Conservation (phyloP, 2,329 filamentous ascomycete species). For the Calonectria leucothoes region DNA sequence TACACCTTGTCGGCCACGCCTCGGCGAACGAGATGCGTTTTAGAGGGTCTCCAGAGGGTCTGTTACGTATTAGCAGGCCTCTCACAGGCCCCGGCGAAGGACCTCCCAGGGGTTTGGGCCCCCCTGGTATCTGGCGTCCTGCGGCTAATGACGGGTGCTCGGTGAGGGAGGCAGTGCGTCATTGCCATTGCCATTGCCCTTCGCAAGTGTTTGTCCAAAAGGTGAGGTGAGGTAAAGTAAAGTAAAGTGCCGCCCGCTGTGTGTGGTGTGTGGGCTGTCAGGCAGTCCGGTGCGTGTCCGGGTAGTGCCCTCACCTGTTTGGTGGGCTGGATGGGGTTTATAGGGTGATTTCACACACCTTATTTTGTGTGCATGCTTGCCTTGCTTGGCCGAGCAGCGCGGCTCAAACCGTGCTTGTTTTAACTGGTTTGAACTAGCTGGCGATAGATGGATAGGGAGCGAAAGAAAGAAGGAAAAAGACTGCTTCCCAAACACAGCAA, state of each 20-base stretch:
- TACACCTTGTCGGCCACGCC: conserved; percentile 9
- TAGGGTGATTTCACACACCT: background rate
- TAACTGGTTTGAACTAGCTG: background rate
- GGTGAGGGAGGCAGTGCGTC: conserved; percentile 32
- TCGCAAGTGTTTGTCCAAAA: conserved; percentile 2
- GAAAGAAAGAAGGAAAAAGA: too few species aligned
- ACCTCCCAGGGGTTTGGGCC: background rate
- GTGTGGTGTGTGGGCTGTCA: background rate
- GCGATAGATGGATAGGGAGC: background rate
- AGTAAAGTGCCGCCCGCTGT: too few species aligned
- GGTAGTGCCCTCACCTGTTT: conserved; percentile 6
- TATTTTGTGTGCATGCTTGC: background rate
- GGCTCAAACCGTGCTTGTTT: background rate
- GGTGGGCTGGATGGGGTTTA: background rate
- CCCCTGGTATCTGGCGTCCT: background rate
- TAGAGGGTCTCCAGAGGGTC: conserved; percentile 16
- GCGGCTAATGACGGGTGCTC: conserved; percentile 44
- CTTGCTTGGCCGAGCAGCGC: too few species aligned
- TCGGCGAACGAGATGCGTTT: conserved; percentile 18
- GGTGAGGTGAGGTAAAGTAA: too few species aligned
- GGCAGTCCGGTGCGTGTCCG: background rate
- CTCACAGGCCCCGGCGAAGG: conserved; percentile 8
- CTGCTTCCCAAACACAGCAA: background rate
- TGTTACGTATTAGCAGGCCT: conserved; percentile 17
- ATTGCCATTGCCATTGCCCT: conserved; percentile 1